phyloP scores from a whole-genome alignment of 2,329 filamentous ascomycete species.

The Boeremia lycopersici region DNA sequence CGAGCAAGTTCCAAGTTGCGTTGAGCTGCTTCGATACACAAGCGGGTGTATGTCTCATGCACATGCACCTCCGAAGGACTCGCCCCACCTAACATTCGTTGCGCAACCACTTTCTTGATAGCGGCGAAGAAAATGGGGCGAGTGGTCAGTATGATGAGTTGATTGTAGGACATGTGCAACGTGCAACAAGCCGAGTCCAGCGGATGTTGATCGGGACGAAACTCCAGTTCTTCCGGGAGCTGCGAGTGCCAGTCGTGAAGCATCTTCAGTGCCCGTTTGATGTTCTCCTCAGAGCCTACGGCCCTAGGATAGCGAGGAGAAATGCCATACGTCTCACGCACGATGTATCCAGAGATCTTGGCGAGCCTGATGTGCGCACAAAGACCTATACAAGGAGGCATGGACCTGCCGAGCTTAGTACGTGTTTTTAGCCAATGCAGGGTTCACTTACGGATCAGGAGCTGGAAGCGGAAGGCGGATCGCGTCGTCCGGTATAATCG shows the following conservation, averaged over 20 bases:
- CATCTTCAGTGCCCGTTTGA: constrained; percentile 29
- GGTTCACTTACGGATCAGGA: constrained; percentile 26
- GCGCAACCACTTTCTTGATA: constrained; percentile 32
- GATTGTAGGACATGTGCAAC: constrained; percentile 33
- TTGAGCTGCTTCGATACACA: constrained; percentile 27
- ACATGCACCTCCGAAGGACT: constrained; percentile 19
- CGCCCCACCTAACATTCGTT: constrained; percentile 20
- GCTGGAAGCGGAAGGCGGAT: constrained; percentile 31
- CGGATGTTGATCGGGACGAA: constrained; percentile 9
- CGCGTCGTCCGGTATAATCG: constrained; percentile 33
- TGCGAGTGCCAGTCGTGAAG: constrained; percentile 27
- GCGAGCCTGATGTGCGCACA: constrained; percentile 33
- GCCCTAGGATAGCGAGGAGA: constrained; percentile 21
- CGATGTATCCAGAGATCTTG: constrained; percentile 31
- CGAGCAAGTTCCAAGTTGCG: constrained; percentile 29
- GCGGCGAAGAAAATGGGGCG: constrained; percentile 32
- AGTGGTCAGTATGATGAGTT: constrained; percentile 33
- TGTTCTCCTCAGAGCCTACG: constrained; percentile 11
- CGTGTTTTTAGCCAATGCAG: not conserved
- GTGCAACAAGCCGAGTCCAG: constrained; percentile 30
- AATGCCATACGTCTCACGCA: constrained; percentile 35
- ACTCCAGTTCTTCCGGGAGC: constrained; percentile 23
- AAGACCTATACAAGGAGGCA: constrained; percentile 31
- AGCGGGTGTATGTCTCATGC: constrained; percentile 19
- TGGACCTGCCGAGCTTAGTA: constrained; percentile 20